Evolutionary conservation across 1,139 yeast genomes (phyloP).

Genomic region (Kodamaea fungicola): DNA sequence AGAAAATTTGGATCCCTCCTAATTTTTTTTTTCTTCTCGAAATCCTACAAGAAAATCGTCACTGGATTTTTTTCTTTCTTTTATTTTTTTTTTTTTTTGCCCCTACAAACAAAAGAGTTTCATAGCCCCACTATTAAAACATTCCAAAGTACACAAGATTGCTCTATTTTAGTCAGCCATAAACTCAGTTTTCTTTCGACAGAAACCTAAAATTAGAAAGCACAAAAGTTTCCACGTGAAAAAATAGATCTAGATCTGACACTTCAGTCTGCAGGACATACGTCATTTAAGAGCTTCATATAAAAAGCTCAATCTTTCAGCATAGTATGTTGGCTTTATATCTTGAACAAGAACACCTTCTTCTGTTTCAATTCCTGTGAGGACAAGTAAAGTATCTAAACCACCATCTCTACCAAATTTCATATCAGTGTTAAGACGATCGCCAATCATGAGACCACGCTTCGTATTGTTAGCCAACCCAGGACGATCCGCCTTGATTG

Average conservation of each 20-base stretch:
- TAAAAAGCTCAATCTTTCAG: conserved; percentile 73
- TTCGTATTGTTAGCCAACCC: conserved; percentile 48
- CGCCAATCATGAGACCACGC: conserved; percentile 90
- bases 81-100: background rate
- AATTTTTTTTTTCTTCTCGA: background rate
- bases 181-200: too few relatives aligned
- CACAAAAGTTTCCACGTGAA: background rate
- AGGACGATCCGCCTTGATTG: conserved; percentile 68
- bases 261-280: conserved; percentile 4
- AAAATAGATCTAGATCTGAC: conserved; percentile 1
- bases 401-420: conserved; percentile 87
- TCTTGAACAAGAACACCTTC: conserved; percentile 45
- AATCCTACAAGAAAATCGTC: background rate
- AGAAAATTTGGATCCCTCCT: conserved; percentile 2
- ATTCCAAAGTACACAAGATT: too few relatives aligned
- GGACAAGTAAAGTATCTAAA: conserved; percentile 74
- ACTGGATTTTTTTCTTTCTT: background rate
- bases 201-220: background rate
- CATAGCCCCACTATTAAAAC: too few relatives aligned
- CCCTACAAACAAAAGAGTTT: too few relatives aligned
- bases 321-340: conserved; percentile 65
- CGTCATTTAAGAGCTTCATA: conserved; percentile 40
- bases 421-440: conserved; percentile 92
- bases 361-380: conserved; percentile 87
- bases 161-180: too few relatives aligned